Conservation (phyloP, 192 early-diverging fungal species). For the Obelidium mucronatum region DNA sequence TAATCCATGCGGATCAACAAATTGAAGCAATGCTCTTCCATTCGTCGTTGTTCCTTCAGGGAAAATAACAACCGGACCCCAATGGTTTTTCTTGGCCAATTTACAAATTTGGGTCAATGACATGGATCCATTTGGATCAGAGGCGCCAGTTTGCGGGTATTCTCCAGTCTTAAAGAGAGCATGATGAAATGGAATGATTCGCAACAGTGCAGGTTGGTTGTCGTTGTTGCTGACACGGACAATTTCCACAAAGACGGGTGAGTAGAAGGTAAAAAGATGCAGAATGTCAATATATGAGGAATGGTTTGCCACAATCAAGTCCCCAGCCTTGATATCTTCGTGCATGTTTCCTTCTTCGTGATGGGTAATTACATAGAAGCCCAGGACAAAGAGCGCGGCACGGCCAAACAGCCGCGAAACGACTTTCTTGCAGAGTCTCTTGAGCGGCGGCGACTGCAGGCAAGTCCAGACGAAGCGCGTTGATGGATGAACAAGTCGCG, state of each 20-base stretch:
- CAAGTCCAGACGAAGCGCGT: neutral
- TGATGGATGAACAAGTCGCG: neutral
- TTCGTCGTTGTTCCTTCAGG: conserved; percentile 85
- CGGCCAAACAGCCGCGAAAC: too few relatives aligned
- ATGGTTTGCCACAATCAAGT: conserved; percentile 82
- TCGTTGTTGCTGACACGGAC: too few relatives aligned
- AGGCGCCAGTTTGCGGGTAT: neutral
- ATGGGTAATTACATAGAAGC: too few relatives aligned
- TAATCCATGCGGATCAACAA: neutral
- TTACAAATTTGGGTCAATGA: neutral
- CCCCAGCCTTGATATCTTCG: conserved; percentile 59
- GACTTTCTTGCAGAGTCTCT: neutral
- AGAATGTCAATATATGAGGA: conserved; percentile 83
- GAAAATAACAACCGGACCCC: conserved; percentile 67
- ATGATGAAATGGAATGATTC: neutral
- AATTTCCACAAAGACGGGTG: conserved; percentile 18
- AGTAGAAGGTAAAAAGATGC: conserved; percentile 69
- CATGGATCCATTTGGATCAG: neutral
- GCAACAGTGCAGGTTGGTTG: neutral
- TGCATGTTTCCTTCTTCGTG: too few relatives aligned
- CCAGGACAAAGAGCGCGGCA: conserved; percentile 1
- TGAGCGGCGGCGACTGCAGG: neutral
- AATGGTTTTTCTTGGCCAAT: neutral
- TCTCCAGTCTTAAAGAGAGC: conserved; percentile 3
- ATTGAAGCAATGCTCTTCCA: conserved; percentile 73